These are phyloP conservation scores for Apostasia shenzhenica DNA, from an alignment of 106 monocot species.

Conservation along the genomic window DNA sequence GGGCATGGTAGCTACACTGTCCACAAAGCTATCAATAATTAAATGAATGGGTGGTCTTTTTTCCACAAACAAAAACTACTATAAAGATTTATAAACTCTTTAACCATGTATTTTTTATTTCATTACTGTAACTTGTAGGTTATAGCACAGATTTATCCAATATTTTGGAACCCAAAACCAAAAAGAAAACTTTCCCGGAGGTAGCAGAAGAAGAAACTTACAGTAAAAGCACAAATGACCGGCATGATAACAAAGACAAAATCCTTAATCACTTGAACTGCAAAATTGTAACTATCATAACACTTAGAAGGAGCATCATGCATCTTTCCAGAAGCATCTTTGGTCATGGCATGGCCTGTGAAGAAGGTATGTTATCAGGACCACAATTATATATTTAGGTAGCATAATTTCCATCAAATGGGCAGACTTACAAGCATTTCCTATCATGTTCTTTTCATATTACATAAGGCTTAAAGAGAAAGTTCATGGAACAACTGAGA, in stretches of 20 bases:
- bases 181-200: neutral
- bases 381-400: neutral
- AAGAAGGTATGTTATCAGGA: neutral
- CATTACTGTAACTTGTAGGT: too few species aligned
- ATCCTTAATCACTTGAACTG: constrained; percentile 39
- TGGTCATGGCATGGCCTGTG: constrained; percentile 18
- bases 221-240: constrained; percentile 66
- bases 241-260: constrained; percentile 53
- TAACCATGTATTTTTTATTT: too few species aligned
- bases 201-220: constrained; percentile 18
- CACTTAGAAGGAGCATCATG: constrained; percentile 10
- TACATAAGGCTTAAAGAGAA: neutral
- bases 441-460: neutral
- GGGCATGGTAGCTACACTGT: too few species aligned
- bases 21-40: too few species aligned
- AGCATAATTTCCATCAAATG: too few species aligned
- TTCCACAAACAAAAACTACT: too few species aligned
- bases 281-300: constrained; percentile 31
- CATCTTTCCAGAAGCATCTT: constrained; percentile 26
- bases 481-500: neutral
- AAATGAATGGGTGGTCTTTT: too few species aligned
- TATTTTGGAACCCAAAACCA: neutral
- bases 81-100: too few species aligned
- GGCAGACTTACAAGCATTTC: neutral
- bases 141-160: too few species aligned